Percentiles rank a stretch among this genome's conserved stretches.
Conservation (phyloP, 768 basidiomycete genomes). For the Mycena sanguinolenta region DNA sequence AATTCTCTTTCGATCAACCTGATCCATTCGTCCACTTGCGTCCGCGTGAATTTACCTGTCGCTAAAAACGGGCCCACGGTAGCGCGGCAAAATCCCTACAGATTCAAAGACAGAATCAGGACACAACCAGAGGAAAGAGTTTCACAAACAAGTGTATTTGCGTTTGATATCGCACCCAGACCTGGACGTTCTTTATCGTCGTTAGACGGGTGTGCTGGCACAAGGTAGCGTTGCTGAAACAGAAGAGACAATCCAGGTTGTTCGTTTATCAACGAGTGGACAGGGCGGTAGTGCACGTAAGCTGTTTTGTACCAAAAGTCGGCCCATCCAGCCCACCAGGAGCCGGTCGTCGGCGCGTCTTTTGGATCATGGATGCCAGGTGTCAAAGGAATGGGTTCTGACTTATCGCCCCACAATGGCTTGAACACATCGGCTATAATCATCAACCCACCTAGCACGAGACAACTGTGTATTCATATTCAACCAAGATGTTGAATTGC, state of each 20-base stretch:
- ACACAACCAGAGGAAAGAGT: neutral
- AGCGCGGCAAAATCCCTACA: conserved; percentile 5
- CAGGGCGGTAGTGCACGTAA: neutral
- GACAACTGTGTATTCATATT: no score
- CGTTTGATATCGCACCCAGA: neutral
- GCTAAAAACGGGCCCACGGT: neutral
- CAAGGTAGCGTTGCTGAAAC: neutral
- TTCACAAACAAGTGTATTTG: neutral
- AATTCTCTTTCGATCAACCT: neutral
- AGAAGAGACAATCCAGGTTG: neutral
- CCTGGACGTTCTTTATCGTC: neutral
- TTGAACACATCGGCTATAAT: conserved; percentile 3
- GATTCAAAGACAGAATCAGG: no score
- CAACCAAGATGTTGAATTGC: no score
- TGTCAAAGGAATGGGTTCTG: neutral
- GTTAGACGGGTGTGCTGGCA: neutral
- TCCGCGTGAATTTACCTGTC: neutral
- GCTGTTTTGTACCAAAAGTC: neutral
- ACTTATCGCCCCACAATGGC: neutral
- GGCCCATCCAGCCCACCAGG: conserved; percentile 8
- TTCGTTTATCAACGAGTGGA: neutral
- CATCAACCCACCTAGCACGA: neutral
- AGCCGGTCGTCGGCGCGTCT: neutral
- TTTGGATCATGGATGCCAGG: neutral
- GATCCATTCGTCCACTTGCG: conserved; percentile 10